Percentiles rank a stretch among this genome's conserved stretches.
Conservation (phyloP, 2,329 filamentous ascomycete genomes). For the Fusarium sp. region DNA sequence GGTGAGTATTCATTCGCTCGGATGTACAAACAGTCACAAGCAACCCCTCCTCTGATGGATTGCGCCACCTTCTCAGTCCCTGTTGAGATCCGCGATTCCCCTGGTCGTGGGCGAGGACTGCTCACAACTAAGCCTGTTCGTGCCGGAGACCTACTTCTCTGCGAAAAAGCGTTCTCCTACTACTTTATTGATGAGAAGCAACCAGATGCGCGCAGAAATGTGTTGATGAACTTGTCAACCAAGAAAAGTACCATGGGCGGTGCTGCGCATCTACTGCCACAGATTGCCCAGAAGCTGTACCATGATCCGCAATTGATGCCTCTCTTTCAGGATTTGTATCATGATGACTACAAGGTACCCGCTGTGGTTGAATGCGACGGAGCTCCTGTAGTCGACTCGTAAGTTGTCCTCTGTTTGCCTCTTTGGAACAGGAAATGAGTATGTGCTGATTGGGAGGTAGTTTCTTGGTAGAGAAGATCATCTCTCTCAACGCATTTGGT, state of each 20-base stretch:
- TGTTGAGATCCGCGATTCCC: conserved; percentile 53
- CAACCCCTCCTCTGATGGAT: conserved; percentile 55
- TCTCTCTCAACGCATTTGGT: conserved; percentile 56
- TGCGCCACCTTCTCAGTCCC: conserved; percentile 56
- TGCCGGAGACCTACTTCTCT: conserved; percentile 62
- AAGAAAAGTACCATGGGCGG: conserved; percentile 48
- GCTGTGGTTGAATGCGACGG: conserved; percentile 46
- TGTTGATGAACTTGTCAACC: conserved; percentile 52
- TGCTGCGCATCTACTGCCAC: conserved; percentile 52
- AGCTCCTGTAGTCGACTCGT: conserved; percentile 56
- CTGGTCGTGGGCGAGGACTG: conserved; percentile 57
- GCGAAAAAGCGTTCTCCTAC: conserved; percentile 64
- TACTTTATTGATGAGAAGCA: conserved; percentile 43
- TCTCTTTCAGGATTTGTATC: conserved; percentile 46
- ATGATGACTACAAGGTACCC: conserved; percentile 50
- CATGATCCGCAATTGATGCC: conserved; percentile 46
- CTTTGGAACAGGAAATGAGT: neutral
- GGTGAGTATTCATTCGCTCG: conserved; percentile 52
- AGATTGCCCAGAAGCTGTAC: conserved; percentile 57
- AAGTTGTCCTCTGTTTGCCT: conserved; percentile 31
- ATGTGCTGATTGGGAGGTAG: conserved; percentile 34
- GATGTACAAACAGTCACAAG: conserved; percentile 51
- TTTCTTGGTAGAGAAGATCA: conserved; percentile 57
- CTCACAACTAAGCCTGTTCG: conserved; percentile 59
- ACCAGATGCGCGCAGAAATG: conserved; percentile 4